These are phyloP conservation scores for Geranium rotundifolium DNA, from an alignment of 345 rosid species.

Conservation along the genomic window DNA sequence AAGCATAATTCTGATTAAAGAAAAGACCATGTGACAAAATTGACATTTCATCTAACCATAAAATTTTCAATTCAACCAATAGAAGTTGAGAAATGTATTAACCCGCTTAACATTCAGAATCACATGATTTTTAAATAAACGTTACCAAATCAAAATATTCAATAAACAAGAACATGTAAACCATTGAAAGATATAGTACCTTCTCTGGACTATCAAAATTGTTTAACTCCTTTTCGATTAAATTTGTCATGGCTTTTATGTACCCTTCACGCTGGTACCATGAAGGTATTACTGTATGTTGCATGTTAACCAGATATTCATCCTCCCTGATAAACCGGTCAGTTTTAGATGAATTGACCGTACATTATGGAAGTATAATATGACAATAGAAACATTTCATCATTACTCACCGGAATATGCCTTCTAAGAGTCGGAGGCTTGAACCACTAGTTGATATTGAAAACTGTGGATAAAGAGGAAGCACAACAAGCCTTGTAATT, in stretches of 20 bases:
- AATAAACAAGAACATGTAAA: not conserved
- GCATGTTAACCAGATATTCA: slow-evolving; percentile 97
- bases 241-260: slow-evolving; percentile 72
- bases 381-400: slow-evolving; percentile 4
- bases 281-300: slow-evolving; percentile 94
- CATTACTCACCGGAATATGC: slow-evolving; percentile 62
- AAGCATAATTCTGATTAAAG: too few relatives aligned
- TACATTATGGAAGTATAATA: slow-evolving; percentile 8
- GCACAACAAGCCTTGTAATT: slow-evolving; percentile 87
- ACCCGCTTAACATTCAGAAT: too few relatives aligned
- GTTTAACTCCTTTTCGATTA: slow-evolving; percentile 62
- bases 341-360: slow-evolving; percentile 10
- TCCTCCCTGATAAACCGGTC: slow-evolving; percentile 56
- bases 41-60: too few relatives aligned
- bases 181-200: slow-evolving; percentile 26
- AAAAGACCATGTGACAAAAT: too few relatives aligned
- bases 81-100: too few relatives aligned
- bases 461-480: slow-evolving; percentile 97
- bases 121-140: too few relatives aligned
- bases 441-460: slow-evolving; percentile 98
- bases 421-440: slow-evolving; percentile 90
- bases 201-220: slow-evolving; percentile 57
- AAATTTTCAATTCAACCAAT: too few relatives aligned
- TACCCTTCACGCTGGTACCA: slow-evolving; percentile 99
- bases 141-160: not conserved